Conservation (phyloP, 73 alveolate species). For the Blepharisma japonicum region DNA sequence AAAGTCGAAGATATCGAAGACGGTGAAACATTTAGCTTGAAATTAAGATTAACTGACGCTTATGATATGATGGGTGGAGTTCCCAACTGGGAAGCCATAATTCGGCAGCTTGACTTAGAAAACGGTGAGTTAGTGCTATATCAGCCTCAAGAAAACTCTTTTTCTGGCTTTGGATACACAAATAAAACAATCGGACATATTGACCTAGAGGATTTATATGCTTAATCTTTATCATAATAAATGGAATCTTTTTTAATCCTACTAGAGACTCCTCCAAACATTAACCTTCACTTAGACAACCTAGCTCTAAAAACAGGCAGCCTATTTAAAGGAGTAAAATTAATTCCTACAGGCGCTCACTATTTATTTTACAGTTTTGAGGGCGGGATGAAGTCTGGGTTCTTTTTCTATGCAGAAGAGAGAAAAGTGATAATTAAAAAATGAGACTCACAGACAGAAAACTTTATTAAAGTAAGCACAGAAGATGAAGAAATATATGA, state of each 20-base stretch:
- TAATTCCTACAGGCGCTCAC: conserved; percentile 64
- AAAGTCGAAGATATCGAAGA: conserved; percentile 65
- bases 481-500: conserved; percentile 46
- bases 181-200: too few species aligned
- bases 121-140: not conserved
- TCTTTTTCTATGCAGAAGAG: conserved; percentile 25
- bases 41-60: not conserved
- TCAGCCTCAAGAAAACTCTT: not conserved
- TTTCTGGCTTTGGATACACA: too few species aligned
- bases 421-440: conserved; percentile 34
- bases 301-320: conserved; percentile 45
- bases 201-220: too few species aligned
- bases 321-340: conserved; percentile 53
- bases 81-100: not conserved
- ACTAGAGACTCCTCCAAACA: conserved; percentile 44
- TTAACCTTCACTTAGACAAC: conserved; percentile 52
- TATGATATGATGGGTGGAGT: not conserved
- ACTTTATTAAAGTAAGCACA: conserved; percentile 33
- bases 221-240: too few species aligned
- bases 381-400: conserved; percentile 40
- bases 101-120: not conserved
- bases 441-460: conserved; percentile 40
- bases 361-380: conserved; percentile 39
- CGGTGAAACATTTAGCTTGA: conserved; percentile 42
- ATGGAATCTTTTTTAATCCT: conserved; percentile 35